Percentiles rank a stretch among this genome's conserved stretches.
Conservation (phyloP, 257 asterid species). For the Rubia yunnanensis region DNA sequence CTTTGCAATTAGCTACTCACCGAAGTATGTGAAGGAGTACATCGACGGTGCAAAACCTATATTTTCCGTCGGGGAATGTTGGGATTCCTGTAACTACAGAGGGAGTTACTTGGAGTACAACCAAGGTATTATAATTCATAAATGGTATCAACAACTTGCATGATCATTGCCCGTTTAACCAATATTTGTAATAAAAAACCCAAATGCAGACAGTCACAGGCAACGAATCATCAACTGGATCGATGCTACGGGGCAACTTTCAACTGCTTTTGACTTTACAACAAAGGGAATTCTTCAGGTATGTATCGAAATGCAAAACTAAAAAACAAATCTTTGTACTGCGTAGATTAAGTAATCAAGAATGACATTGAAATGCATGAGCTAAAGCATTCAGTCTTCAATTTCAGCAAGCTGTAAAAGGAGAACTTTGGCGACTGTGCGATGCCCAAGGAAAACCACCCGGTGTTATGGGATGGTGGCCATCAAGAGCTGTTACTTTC, state of each 20-base stretch:
- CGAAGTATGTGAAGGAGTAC: conserved; percentile 81
- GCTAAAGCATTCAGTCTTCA: background rate
- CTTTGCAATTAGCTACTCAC: conserved; percentile 45
- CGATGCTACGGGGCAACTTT: conserved; percentile 68
- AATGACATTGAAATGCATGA: background rate
- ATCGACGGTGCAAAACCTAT: conserved; percentile 64
- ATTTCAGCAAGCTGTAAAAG: conserved; percentile 85
- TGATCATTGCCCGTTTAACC: background rate
- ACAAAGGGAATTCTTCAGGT: conserved; percentile 98
- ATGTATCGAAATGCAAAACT: background rate
- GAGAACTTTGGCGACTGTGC: conserved; percentile 85
- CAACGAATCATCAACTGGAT: conserved; percentile 90
- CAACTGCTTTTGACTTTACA: conserved; percentile 97
- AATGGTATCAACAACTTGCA: background rate
- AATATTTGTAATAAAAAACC: conserved; percentile 7
- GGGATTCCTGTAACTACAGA: conserved; percentile 92
- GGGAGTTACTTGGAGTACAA: conserved; percentile 71
- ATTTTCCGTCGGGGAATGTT: conserved; percentile 84
- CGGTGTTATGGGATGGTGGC: conserved; percentile 96
- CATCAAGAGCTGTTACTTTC: conserved; percentile 89
- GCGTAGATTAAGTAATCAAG: background rate
- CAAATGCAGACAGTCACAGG: conserved; percentile 72
- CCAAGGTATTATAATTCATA: conserved; percentile 47
- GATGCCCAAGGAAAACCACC: conserved; percentile 86
- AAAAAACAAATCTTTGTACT: background rate